Base-by-base conservation (phyloP, 495 filamentous ascomycete genomes). In the Clavariopsis aquatica region DNA sequence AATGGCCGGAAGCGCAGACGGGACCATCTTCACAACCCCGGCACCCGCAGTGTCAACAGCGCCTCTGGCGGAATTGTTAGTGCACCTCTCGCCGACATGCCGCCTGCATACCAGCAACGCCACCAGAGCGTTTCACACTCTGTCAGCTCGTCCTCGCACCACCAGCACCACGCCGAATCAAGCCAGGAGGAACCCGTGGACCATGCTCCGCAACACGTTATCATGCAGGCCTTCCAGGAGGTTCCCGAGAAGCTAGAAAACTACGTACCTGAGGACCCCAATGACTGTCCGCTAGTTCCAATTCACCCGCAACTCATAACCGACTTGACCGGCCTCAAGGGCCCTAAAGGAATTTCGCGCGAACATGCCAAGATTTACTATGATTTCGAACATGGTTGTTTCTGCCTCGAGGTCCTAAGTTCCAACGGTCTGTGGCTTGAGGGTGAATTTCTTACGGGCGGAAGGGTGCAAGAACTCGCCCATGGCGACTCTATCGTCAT, bases 391-490 rank as follows among this genome's bases (percentile, higher is more conserved):
- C 83, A 82, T 64, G 82, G 86, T 57, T 74, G 87, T 15, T 98
- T 93, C 63, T 87, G 95, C 71, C 84, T 94, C 69, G 80, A 88
- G 41, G 85, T 95, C 2, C 78, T 93, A 69, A 92, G 93, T 54
- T 84, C 87, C 67, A 97, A 96, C 72, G 92, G 92, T 29, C 87
- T 89, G 31, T 96, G 93, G 64, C 84, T 90, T 51, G 88, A 96
- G 53, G 89, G 89, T 34, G 82, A 86, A 54, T 88, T 85, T 74
- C 81, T 87, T 69, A 78, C 79, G 1, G 78, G 81, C 17, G 85
- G 87, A 41, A 80, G 85, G 36, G 77, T 84, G 19, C 82, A 89
- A 22, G 82, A 85, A 9, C 76, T 96, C 52, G 81, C 85, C 52
- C 89, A 89, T 69, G 88, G 89, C 43, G 87, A 87, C 69, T 79